Evolutionary conservation across 2,329 filamentous ascomycete species (phyloP).

Genomic region (Fusarium lyarnte): DNA sequence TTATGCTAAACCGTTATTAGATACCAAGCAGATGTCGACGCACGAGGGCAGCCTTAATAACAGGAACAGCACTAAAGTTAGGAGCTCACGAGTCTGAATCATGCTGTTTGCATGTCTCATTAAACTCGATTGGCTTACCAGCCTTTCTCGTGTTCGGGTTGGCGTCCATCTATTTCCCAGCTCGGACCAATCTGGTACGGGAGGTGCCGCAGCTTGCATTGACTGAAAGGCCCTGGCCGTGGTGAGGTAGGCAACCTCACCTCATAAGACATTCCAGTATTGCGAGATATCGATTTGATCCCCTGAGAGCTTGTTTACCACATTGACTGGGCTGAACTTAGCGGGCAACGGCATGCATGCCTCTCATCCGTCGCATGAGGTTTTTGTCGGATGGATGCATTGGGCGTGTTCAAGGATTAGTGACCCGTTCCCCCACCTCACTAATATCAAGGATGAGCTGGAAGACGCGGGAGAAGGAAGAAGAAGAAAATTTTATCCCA

Average conservation of each 20-base stretch:
- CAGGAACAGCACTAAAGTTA: background rate
- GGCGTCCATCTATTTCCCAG: conserved; percentile 7
- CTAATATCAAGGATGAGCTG: conserved; percentile 22
- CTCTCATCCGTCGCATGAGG: conserved; percentile 3
- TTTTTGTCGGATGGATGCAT: conserved; percentile 13
- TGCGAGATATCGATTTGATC: background rate
- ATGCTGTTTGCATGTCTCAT: conserved; percentile 26
- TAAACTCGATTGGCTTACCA: conserved; percentile 27
- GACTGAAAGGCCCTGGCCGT: background rate
- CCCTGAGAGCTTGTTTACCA: background rate
- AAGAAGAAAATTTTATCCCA: conserved; percentile 20
- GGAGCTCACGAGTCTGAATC: conserved; percentile 27
- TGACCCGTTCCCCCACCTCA: conserved; percentile 26
- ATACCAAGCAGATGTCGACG: background rate
- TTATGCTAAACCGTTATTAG: conserved; percentile 14
- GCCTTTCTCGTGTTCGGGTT: conserved; percentile 35
- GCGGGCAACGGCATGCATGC: background rate
- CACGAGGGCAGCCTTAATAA: conserved; percentile 8
- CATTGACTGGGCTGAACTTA: conserved; percentile 1
- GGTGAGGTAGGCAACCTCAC: background rate
- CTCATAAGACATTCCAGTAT: conserved; percentile 15
- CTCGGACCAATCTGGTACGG: conserved; percentile 21
- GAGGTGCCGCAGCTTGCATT: conserved; percentile 28
- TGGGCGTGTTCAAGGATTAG: conserved; percentile 1
- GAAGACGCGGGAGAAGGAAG: conserved; percentile 26